A percentile compares a stretch with the other conserved stretches of the same genome.
These are phyloP conservation scores for Sedum album DNA, from an alignment of 164 flowering plant species.

Conservation along the genomic window DNA sequence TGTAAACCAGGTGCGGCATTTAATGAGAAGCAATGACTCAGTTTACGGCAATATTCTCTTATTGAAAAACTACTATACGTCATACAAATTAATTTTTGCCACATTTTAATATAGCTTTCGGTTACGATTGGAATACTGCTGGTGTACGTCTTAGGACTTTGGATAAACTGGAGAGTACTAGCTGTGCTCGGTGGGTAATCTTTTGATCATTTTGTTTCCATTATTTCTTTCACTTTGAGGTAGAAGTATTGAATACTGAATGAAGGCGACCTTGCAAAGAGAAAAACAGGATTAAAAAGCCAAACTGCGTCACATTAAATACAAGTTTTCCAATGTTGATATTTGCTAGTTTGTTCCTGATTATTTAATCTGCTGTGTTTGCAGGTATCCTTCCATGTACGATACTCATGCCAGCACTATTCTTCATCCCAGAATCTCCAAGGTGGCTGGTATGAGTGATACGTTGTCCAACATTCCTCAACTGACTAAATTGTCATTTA, in stretches of 20 bases:
- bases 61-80: not conserved
- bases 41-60: not conserved
- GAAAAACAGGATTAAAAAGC: not conserved
- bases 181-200: constrained; percentile 50
- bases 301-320: not conserved
- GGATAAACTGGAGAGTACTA: constrained; percentile 46
- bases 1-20: constrained; percentile 4
- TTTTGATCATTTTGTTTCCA: not conserved
- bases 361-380: too few relatives aligned
- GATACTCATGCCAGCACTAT: constrained; percentile 2
- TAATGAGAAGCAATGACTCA: not conserved
- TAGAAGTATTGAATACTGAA: not conserved
- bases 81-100: too few relatives aligned
- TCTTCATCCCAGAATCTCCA: constrained; percentile 5
- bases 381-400: constrained; percentile 5
- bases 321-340: not conserved
- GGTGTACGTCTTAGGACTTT: constrained; percentile 44
- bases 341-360: not conserved
- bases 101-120: constrained; percentile 33
- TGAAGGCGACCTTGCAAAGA: not conserved
- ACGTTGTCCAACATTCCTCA: constrained; percentile 3
- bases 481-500: not conserved
- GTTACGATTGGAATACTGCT: constrained; percentile 51
- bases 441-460: constrained; percentile 8
- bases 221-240: not conserved